A percentile compares a stretch with the other conserved stretches of the same genome.
These are phyloP conservation scores for Talaromyces sp. DNA, from an alignment of 2,329 filamentous ascomycete genomes.

Conservation along the genomic window DNA sequence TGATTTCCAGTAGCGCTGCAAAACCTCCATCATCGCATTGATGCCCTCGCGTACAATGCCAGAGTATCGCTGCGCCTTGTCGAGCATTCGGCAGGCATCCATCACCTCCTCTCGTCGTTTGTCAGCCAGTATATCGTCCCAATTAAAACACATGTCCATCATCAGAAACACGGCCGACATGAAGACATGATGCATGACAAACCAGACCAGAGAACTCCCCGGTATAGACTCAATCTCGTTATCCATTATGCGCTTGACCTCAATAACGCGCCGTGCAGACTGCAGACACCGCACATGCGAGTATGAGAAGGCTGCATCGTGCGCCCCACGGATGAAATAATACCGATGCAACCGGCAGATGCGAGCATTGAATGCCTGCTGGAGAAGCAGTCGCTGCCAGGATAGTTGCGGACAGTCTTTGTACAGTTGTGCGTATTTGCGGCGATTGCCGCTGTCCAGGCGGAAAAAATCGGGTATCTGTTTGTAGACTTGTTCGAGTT, in stretches of 20 bases:
- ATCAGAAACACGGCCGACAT: constrained; percentile 35
- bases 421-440: constrained; percentile 24
- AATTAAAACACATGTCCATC: constrained; percentile 38
- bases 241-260: constrained; percentile 31
- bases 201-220: constrained; percentile 25
- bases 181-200: constrained; percentile 36
- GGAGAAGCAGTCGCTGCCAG: constrained; percentile 31
- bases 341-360: constrained; percentile 36
- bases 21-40: constrained; percentile 32
- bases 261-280: constrained; percentile 34
- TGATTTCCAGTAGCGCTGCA: constrained; percentile 27
- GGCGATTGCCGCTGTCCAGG: constrained; percentile 26
- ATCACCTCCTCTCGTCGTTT: constrained; percentile 32
- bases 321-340: constrained; percentile 34
- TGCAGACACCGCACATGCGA: constrained; percentile 34
- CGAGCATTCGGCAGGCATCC: constrained; percentile 33
- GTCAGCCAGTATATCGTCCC: constrained; percentile 31
- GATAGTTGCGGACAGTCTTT: constrained; percentile 23
- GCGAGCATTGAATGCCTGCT: constrained; percentile 31
- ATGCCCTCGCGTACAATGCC: constrained; percentile 28
- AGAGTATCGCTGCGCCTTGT: constrained; percentile 29
- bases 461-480: constrained; percentile 34
- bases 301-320: constrained; percentile 31
- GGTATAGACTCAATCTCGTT: constrained; percentile 20
- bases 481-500: constrained; percentile 25